Evolutionary conservation across 306 rosid genomes (phyloP).

Genomic region (Medicago ruthenica): DNA sequence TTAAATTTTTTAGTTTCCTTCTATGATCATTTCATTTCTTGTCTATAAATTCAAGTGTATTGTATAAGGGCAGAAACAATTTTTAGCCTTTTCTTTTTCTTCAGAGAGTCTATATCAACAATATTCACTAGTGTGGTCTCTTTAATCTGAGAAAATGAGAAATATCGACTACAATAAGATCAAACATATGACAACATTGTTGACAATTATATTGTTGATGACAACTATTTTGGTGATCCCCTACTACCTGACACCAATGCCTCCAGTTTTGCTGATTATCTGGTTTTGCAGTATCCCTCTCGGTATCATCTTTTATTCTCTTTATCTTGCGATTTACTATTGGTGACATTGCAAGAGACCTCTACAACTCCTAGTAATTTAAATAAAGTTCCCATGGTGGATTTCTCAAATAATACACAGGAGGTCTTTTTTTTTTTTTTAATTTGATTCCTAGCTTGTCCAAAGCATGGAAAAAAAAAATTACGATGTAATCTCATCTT

Average conservation of each 20-base stretch:
- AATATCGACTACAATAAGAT: background rate
- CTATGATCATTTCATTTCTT: background rate
- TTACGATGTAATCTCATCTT: background rate
- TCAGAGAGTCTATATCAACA: no score
- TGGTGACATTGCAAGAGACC: background rate
- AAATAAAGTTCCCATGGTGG: background rate
- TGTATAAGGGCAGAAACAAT: no score
- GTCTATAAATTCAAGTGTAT: background rate
- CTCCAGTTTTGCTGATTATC: background rate
- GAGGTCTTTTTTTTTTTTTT: background rate
- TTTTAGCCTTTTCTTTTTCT: no score
- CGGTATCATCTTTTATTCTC: background rate
- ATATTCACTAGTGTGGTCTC: background rate
- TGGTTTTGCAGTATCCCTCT: background rate
- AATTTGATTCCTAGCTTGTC: no score
- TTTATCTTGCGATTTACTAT: background rate
- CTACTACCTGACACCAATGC: background rate
- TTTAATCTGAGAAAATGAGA: background rate
- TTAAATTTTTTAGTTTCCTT: background rate
- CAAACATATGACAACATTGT: background rate
- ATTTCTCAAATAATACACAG: slow-evolving; percentile 6
- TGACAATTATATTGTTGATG: background rate
- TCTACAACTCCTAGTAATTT: background rate
- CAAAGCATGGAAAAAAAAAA: background rate
- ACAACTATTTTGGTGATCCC: background rate